Evolutionary conservation across 2,329 filamentous ascomycete genomes (phyloP).

Genomic region (Pseudogymnoascus sp.): DNA sequence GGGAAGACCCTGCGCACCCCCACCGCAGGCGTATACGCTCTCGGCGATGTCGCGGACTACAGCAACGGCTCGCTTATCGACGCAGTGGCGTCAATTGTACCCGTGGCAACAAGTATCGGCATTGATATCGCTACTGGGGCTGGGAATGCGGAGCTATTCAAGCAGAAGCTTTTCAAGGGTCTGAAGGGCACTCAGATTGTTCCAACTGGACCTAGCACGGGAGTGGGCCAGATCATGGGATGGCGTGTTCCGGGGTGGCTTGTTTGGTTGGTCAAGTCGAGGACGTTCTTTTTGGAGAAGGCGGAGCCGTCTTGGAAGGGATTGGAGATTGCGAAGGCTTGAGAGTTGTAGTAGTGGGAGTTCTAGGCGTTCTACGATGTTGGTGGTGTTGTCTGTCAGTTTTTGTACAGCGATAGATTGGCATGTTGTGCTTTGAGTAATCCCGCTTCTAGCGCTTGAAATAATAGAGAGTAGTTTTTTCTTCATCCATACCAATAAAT

Average conservation of each 20-base stretch:
- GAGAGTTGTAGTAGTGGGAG: neutral
- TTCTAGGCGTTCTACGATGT: neutral
- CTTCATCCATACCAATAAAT: neutral
- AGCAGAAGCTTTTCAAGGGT: slow-evolving; percentile 27
- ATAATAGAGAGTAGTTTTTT: neutral
- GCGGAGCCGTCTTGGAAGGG: slow-evolving; percentile 14
- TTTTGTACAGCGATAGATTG: neutral
- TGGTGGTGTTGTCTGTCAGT: neutral
- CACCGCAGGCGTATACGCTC: slow-evolving; percentile 37
- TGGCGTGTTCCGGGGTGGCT: slow-evolving; percentile 30
- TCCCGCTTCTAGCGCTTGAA: neutral
- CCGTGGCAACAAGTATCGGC: slow-evolving; percentile 36
- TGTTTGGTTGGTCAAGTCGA: slow-evolving; percentile 30
- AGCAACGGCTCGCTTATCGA: slow-evolving; percentile 35
- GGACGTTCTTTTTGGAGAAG: slow-evolving; percentile 29
- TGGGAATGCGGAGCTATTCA: slow-evolving; percentile 6
- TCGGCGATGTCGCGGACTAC: slow-evolving; percentile 38
- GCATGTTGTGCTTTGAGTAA: neutral
- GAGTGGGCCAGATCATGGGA: slow-evolving; percentile 31
- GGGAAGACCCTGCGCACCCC: slow-evolving; percentile 36
- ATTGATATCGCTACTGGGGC: slow-evolving; percentile 32
- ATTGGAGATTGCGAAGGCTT: slow-evolving; percentile 8
- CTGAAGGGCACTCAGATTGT: slow-evolving; percentile 30
- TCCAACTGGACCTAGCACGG: slow-evolving; percentile 30
- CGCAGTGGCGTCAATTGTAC: slow-evolving; percentile 31